phyloP scores from a whole-genome alignment of 2,329 filamentous ascomycete genomes.

The Ophiostoma piceae region DNA sequence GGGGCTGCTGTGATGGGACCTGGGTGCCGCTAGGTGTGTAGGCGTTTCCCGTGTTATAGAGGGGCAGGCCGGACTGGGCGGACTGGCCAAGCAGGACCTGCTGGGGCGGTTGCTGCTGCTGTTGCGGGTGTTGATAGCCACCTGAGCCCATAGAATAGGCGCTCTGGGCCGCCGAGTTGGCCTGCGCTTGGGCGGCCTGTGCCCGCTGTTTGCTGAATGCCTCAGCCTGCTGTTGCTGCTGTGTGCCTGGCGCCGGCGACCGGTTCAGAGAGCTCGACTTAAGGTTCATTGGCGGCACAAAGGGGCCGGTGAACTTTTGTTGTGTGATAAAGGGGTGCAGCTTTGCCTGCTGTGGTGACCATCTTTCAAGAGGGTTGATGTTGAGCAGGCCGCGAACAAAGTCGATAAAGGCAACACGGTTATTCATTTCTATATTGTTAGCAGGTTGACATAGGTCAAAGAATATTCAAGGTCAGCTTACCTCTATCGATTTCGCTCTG shows the following conservation, averaged over 20 bases:
- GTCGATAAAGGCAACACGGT: slow-evolving; percentile 94
- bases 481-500: slow-evolving; percentile 92
- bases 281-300: slow-evolving; percentile 94
- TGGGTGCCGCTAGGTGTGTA: slow-evolving; percentile 59
- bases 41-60: slow-evolving; percentile 66
- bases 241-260: slow-evolving; percentile 85
- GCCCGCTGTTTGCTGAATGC: slow-evolving; percentile 87
- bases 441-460: neutral
- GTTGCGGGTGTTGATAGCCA: slow-evolving; percentile 44
- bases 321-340: slow-evolving; percentile 98
- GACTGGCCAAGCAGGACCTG: slow-evolving; percentile 29
- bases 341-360: slow-evolving; percentile 97
- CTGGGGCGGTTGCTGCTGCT: slow-evolving; percentile 26
- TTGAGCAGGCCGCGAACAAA: slow-evolving; percentile 90
- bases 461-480: slow-evolving; percentile 40
- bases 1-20: slow-evolving; percentile 37
- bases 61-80: slow-evolving; percentile 44
- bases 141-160: slow-evolving; percentile 54
- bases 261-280: slow-evolving; percentile 80
- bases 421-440: slow-evolving; percentile 77
- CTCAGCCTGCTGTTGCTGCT: slow-evolving; percentile 93
- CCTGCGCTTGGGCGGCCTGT: slow-evolving; percentile 66
- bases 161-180: slow-evolving; percentile 60
- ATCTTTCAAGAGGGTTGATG: slow-evolving; percentile 92
- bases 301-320: slow-evolving; percentile 92